Conservation (phyloP, 2,329 filamentous ascomycete species). For the Trichoderma cornu-damae region DNA sequence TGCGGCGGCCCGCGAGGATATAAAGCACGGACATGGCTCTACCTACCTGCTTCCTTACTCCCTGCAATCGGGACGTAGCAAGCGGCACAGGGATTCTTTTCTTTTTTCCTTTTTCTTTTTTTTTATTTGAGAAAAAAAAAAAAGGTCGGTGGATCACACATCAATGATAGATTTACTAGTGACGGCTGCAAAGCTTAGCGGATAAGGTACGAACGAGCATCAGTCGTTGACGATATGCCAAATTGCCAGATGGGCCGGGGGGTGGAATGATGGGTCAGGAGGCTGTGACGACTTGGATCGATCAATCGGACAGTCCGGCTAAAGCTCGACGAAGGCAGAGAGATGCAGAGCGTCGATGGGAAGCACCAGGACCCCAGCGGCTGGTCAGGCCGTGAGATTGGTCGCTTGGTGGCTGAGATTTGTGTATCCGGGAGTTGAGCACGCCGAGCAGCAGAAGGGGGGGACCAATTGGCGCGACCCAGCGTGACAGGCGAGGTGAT, state of each 20-base stretch:
- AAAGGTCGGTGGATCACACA: constrained; percentile 13
- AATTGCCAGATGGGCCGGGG: constrained; percentile 31
- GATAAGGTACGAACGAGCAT: constrained; percentile 1
- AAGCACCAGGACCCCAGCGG: constrained; percentile 34
- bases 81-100: constrained; percentile 12
- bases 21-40: constrained; percentile 13
- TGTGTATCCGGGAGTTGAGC: constrained; percentile 11
- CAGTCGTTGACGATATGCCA: constrained; percentile 24
- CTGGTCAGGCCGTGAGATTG: constrained; percentile 48
- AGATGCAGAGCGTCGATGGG: neutral
- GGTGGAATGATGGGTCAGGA: neutral
- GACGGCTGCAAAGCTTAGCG: neutral
- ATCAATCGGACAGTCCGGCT: constrained; percentile 24
- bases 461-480: constrained; percentile 21
- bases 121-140: no score
- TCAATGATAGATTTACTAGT: constrained; percentile 5
- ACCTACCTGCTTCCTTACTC: constrained; percentile 2
- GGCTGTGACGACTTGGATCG: constrained; percentile 14
- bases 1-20: constrained; percentile 16
- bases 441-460: no score
- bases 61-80: constrained; percentile 9
- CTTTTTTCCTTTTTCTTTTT: no score
- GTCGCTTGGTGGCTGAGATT: constrained; percentile 30
- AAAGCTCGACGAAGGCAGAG: constrained; percentile 20
- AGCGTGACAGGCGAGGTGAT: constrained; percentile 20